These are phyloP conservation scores for Vachellia pachyceras DNA, from an alignment of 306 rosid species.

Conservation along the genomic window DNA sequence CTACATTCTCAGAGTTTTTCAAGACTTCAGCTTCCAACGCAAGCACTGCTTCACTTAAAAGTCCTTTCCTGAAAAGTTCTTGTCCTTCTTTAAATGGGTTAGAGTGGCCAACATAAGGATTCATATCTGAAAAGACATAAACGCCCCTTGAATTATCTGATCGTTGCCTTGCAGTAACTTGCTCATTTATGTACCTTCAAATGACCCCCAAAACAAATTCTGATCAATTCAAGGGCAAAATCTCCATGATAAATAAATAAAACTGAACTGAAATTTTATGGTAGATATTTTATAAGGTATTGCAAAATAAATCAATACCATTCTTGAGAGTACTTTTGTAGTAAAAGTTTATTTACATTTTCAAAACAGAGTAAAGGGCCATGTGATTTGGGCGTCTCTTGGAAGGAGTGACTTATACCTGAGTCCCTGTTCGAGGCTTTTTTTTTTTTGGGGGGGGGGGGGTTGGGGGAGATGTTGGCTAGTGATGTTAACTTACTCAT, in stretches of 20 bases:
- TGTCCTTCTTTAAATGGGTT: slow-evolving; percentile 98
- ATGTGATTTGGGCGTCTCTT: background rate
- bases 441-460: background rate
- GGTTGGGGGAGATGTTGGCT: background rate
- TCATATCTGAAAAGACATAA: slow-evolving; percentile 94
- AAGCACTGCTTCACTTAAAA: slow-evolving; percentile 98
- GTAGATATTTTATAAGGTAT: background rate
- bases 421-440: background rate
- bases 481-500: slow-evolving; percentile 74
- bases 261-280: background rate
- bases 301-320: background rate
- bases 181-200: slow-evolving; percentile 80
- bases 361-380: background rate
- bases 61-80: slow-evolving; percentile 94
- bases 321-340: background rate
- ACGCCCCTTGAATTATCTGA: slow-evolving; percentile 79
- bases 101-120: slow-evolving; percentile 95
- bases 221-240: slow-evolving; percentile 35
- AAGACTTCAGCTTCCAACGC: slow-evolving; percentile 98
- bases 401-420: too few relatives aligned
- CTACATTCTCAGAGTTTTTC: slow-evolving; percentile 93
- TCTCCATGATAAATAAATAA: background rate
- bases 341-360: background rate
- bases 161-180: slow-evolving; percentile 67
- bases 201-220: slow-evolving; percentile 39